Evolutionary conservation across 805 yeast species (phyloP), one percentile per base, ranked within the genome.

Genomic region (Metschnikowia santaceciliae): DNA sequence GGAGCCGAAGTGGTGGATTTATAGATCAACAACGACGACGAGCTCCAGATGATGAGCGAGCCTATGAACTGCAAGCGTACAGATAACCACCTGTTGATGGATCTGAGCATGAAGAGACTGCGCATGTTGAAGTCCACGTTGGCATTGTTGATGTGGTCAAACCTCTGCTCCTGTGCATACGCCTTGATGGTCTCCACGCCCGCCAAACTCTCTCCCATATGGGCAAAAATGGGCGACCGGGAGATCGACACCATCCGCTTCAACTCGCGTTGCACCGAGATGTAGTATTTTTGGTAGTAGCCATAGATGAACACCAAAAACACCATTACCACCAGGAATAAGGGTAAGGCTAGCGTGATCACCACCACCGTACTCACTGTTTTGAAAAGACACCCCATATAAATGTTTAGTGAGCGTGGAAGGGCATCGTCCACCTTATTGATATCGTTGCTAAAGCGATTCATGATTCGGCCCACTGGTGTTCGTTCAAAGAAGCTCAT

Each of bases 161-260:
- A 90, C 51, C 95, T 74, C 4, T 72, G 75, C 26, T 67, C 67
- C 56, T 89, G 95, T n/a, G 76, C 72, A 61, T 78, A 91, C 0
- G 96, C 96, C 43, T 86, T 75, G 50, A 90, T 83, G 0, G 95
- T 90, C 44, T 82, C 81, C 20, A 85, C 80, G 11, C 97, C 97
- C 32, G 77, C 78, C 45, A 90, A 69, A 2, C 90, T 83, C 62
- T 90, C 97, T 62, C 88, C 91, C 55, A 90, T 76, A 57, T 86
- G 90, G 84, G 57, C 50, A 15, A 46, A 54, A 14, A 49, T 48
- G 11, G 81, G 77, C 37, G 89, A 85, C 61, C 77, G 86, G 44
- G 88, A 82, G 56, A 86, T 86, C 50, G 87, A 86, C 61, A 70
- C 88, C 51, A 70, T 72, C 20, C 86, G 81, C 48, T 83, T 51